Evolutionary conservation across 1,284 basidiomycete genomes (phyloP), one percentile per base, ranked within the genome.

Genomic region (Cutaneotrichosporon sp.): DNA sequence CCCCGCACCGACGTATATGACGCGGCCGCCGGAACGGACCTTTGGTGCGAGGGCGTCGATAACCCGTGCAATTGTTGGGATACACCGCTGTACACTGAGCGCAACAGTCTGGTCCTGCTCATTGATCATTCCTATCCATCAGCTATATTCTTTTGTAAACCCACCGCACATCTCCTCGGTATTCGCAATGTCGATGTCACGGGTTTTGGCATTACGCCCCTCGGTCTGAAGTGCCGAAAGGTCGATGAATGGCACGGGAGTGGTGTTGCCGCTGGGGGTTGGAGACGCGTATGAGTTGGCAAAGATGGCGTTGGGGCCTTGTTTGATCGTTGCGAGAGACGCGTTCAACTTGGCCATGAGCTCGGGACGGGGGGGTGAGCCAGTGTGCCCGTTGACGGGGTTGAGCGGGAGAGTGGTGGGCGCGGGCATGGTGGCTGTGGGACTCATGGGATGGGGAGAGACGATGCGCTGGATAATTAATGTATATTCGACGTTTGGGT

Each of bases 151-250:
- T 14, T n/a, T 11, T 1, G 14, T 9, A 8, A 1, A 63, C 69
- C 22, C 55, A 70, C 69, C 51, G 46, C 68, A 67, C 67, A 70
- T 69, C 34, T 70, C 69, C 46, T 63, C 56, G n/a, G 69, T 69
- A 8, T 49, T 51, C 34, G 56, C 69, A 36, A 67, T 62, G 53
- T 70, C 69, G 51, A 70, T 69, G 16, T 64, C 58, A 22, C 31
- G 42, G 18, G 69, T 70, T 21, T 32, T 21, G 26, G 47, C 47
- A 49, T 70, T 70, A 14, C 69, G 58, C 31, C 46, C 40, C 64
- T 70, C 69, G 40, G 69, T 70, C 57, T 66, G 63, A 16, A 70
- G 59, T 21, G 31, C 36, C 13, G 49, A 52, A 18, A 69, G 49
- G 58, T 62, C 65, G 42, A 63, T 55, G 50, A 58, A 57, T 14